Percentiles rank a stretch among this genome's conserved stretches.
phyloP scores from a whole-genome alignment of 2,329 filamentous ascomycete species.

The Magnaporthales sp. region DNA sequence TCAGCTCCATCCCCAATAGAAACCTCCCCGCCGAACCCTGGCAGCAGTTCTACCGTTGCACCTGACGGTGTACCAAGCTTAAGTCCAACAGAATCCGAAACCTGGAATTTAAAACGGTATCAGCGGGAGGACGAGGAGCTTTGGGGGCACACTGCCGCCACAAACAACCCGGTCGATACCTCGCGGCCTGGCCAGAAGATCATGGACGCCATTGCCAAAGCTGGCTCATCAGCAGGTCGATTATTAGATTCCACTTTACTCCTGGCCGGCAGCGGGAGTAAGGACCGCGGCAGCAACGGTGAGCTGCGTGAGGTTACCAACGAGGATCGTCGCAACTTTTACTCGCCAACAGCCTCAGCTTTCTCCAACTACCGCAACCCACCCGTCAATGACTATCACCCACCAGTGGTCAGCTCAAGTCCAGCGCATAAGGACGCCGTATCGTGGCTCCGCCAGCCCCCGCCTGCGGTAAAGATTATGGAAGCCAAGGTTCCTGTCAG shows the following conservation, averaged over 20 bases:
- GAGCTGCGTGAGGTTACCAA: conserved; percentile 29
- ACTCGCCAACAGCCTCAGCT: conserved; percentile 18
- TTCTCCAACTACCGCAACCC: conserved; percentile 43
- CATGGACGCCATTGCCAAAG: conserved; percentile 50
- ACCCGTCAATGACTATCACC: conserved; percentile 78
- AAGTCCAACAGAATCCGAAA: conserved; percentile 29
- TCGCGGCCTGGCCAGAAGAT: conserved; percentile 44
- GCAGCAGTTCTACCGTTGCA: conserved; percentile 34
- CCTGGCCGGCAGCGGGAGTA: conserved; percentile 9
- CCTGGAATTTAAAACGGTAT: conserved; percentile 72
- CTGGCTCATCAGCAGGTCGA: conserved; percentile 45
- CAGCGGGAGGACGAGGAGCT: conserved; percentile 83
- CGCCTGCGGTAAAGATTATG: conserved; percentile 86
- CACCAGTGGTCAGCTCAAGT: conserved; percentile 71
- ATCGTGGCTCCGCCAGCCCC: conserved; percentile 88
- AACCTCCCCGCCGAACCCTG: conserved; percentile 23
- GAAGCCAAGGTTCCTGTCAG: conserved; percentile 69
- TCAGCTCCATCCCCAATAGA: background rate
- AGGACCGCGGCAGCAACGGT: conserved; percentile 32
- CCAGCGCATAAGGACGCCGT: conserved; percentile 62
- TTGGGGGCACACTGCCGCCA: conserved; percentile 49
- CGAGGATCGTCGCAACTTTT: conserved; percentile 47
- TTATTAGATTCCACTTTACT: conserved; percentile 40
- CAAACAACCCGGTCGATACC: conserved; percentile 28
- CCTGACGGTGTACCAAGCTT: conserved; percentile 37